A percentile compares a stretch with the other conserved stretches of the same genome.
Evolutionary conservation across 768 basidiomycete species (phyloP).

Genomic region (Crucibulum laeve): DNA sequence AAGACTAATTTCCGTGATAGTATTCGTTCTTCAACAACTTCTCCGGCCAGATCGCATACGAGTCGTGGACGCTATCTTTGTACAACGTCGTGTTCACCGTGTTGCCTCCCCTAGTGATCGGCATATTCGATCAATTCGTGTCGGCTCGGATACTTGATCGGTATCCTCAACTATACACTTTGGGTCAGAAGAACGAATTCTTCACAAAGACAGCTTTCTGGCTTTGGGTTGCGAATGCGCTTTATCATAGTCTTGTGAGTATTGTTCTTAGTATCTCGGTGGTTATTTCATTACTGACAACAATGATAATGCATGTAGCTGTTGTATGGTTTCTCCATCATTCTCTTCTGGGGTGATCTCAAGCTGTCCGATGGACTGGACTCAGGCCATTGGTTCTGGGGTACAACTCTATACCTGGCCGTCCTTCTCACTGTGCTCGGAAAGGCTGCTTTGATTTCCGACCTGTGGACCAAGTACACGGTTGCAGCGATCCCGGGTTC

Average conservation of each 20-base stretch:
- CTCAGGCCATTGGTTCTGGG: conserved; percentile 98
- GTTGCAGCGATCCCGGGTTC: conserved; percentile 99
- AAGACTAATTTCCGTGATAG: conserved; percentile 33
- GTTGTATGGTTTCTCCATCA: conserved; percentile 81
- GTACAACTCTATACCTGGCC: conserved; percentile 90
- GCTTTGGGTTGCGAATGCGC: conserved; percentile 85
- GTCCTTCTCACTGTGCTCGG: conserved; percentile 94
- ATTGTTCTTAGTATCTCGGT: background rate
- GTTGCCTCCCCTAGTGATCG: conserved; percentile 94
- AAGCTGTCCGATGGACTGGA: conserved; percentile 78
- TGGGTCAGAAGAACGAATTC: conserved; percentile 93
- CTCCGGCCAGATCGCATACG: conserved; percentile 97
- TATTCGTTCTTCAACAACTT: conserved; percentile 99
- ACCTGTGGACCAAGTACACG: conserved; percentile 99
- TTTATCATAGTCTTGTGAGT: conserved; percentile 85
- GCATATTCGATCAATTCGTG: conserved; percentile 97
- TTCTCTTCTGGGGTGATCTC: conserved; percentile 92
- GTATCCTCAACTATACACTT: conserved; percentile 93
- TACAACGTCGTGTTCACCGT: conserved; percentile 98
- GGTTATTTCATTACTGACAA: conserved; percentile 2
- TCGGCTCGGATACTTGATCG: conserved; percentile 94
- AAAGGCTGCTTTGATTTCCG: conserved; percentile 95
- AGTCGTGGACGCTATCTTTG: conserved; percentile 97
- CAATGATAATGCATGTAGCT: conserved; percentile 42
- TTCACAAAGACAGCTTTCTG: conserved; percentile 90